A percentile compares a stretch with the other conserved stretches of the same genome.
Evolutionary conservation across 208 protist genomes (phyloP).

Genomic region (Porcisia hertigi): DNA sequence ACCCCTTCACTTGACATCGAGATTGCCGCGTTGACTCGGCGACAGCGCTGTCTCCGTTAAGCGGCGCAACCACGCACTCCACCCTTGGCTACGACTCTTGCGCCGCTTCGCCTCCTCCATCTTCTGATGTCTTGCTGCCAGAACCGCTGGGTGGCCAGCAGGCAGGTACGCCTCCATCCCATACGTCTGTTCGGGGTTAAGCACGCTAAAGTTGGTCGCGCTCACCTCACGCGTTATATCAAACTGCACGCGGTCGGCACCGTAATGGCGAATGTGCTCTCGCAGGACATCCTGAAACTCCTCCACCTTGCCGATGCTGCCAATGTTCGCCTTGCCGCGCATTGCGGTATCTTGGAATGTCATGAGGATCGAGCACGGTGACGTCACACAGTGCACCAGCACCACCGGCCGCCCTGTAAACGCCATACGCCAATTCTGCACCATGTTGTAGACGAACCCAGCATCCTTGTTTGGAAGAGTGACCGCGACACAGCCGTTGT

Average conservation of each 20-base stretch:
- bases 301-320: constrained; percentile 63
- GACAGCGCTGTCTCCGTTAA: constrained; percentile 39
- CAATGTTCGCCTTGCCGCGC: constrained; percentile 75
- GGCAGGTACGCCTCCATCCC: constrained; percentile 60
- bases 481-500: constrained; percentile 65
- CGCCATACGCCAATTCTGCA: constrained; percentile 88
- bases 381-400: constrained; percentile 81
- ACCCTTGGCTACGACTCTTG: constrained; percentile 27
- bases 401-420: constrained; percentile 77
- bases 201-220: constrained; percentile 65
- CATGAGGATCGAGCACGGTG: constrained; percentile 85
- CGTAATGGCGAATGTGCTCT: constrained; percentile 77
- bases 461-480: constrained; percentile 78
- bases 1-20: constrained; percentile 19
- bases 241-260: constrained; percentile 69
- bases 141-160: constrained; percentile 58
- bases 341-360: constrained; percentile 83
- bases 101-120: constrained; percentile 26
- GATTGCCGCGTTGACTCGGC: constrained; percentile 49
- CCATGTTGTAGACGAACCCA: constrained; percentile 70
- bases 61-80: constrained; percentile 59
- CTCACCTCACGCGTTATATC: constrained; percentile 79
- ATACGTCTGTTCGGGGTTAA: constrained; percentile 68
- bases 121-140: constrained; percentile 24
- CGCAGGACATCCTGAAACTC: constrained; percentile 86